Base-by-base conservation (phyloP, 345 rosid species). In the Sisymbrium irio region DNA sequence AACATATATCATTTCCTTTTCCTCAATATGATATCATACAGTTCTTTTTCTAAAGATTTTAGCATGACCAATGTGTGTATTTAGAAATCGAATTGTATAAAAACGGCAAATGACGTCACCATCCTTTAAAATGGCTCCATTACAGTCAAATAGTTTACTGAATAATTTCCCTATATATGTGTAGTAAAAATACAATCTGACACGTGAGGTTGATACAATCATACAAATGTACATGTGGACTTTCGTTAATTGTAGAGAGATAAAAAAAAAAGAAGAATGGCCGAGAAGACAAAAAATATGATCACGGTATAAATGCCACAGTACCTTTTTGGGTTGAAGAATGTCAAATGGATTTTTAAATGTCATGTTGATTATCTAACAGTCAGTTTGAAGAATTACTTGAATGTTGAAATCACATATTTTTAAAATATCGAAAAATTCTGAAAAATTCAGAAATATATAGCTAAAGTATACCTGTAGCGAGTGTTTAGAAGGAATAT, bases 161-260 rank as follows among this genome's bases (percentile, higher is more conserved):
- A 47, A 12, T 65, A 47, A 17, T 32, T 46, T 64, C 8, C 14
- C 4, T 7, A 44, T 5, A 17, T 30, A 11, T 53, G 6, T 13
- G 15, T 27, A 53, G 58, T 6, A 49, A 64, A 28, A 44, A 27
- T 25, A 35, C 22, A 40, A 13, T 61, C 13, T 22, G 50, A 41
- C 50, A 62, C 50, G 13, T 41, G 50, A 62, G 66, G 36, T 62
- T 41, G 66, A 25, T 62, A 41, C 22, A 62, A 41, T n/a, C n/a
- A n/a, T n/a, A n/a, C n/a, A n/a, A n/a, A n/a, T n/a, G n/a, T n/a
- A n/a, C n/a, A 9, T 8, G 35, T 59, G 19, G 66, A 62, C 33
- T 40, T 61, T 40, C 49, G 50, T 62, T 25, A 25, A 9, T 15
- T 14, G 33, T 39, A 35, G 27, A 35, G 6, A 32, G 2, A 17